Evolutionary conservation across 1,284 basidiomycete species (phyloP), one percentile per base, ranked within the genome.

Genomic region (Cutaneotrichosporon sp.): DNA sequence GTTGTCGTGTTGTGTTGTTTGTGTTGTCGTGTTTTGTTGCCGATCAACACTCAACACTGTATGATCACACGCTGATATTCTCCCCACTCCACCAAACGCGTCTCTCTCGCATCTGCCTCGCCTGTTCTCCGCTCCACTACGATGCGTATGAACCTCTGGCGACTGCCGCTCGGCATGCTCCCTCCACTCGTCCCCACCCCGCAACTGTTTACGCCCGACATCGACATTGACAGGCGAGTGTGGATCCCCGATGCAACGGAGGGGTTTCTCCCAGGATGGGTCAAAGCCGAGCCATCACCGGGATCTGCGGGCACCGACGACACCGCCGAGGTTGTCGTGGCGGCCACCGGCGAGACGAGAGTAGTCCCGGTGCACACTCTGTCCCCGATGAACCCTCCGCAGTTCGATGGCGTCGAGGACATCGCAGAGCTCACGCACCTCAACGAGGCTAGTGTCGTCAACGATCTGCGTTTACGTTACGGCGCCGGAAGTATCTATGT

Each of bases 401-500:
- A 97, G 76, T 98, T 98, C 72, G 93, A 98, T 76, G 84, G 90
- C 43, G 93, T 92, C 3, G 92, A 94, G 62, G 96, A 99, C 75
- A 98, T 98, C 65, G 96, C 96, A 41, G 93, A 98, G 75, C 80
- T 99, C 59, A 98, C 96, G 1, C 97, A 93, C 75, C 79, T 98
- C 57, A 98, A 98, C 72, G 96, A 99, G 80, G 93, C 96, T 10
- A 93, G 90, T 64, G 96, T 99, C 26, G 93, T 98, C 22, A 92
- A 98, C 72, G 97, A 98, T 75, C 82, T 98, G 29, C 82, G 91
- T 56, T 78, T 91, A 62, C 81, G 96, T 69, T 98, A 94, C 75
- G 87, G 88, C 49, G 88, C 88, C 44, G 90, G 89, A 26, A 85
- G 87, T 53, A 97, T 98, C 64, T 98, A 98, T 76, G 93, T 96